Evolutionary conservation across 169 alveolate species (phyloP).

Genomic region (Eimeria sp.): DNA sequence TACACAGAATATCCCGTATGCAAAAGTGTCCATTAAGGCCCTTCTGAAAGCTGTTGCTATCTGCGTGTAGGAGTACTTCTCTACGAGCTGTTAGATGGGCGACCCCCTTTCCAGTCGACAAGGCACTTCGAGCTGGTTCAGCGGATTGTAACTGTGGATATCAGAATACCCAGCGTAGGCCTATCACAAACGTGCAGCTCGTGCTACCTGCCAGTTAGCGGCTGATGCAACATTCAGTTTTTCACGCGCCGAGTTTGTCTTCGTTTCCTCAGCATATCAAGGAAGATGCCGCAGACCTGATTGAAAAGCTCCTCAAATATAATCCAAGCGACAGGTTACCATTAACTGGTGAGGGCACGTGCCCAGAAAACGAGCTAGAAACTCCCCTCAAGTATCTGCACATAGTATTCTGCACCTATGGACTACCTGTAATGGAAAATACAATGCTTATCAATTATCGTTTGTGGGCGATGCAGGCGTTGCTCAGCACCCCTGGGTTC

Average conservation of each 20-base stretch:
- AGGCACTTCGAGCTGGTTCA: constrained; percentile 84
- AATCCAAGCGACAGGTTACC: constrained; percentile 78
- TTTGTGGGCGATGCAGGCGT: constrained; percentile 47
- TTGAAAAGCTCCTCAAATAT: constrained; percentile 56
- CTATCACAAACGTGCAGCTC: not conserved
- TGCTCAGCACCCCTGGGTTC: constrained; percentile 73
- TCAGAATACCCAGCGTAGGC: constrained; percentile 73
- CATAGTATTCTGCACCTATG: not conserved
- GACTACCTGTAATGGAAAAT: not conserved
- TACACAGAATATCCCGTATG: not conserved
- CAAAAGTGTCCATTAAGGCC: not conserved
- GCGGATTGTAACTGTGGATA: constrained; percentile 78
- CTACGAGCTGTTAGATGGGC: constrained; percentile 94
- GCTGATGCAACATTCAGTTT: constrained; percentile 9
- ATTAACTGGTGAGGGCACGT: constrained; percentile 49
- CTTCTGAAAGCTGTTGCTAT: not conserved
- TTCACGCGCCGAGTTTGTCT: not conserved
- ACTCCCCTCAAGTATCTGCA: not conserved
- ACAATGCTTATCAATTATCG: not conserved
- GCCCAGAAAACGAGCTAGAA: not conserved
- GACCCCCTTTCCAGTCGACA: constrained; percentile 93
- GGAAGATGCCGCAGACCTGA: constrained; percentile 78
- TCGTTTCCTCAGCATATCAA: constrained; percentile 64
- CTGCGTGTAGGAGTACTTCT: constrained; percentile 87
- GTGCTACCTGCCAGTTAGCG: not conserved